These are phyloP conservation scores for Saccharum officinarum DNA, from an alignment of 176 grass and related monocot genomes.

Conservation along the genomic window DNA sequence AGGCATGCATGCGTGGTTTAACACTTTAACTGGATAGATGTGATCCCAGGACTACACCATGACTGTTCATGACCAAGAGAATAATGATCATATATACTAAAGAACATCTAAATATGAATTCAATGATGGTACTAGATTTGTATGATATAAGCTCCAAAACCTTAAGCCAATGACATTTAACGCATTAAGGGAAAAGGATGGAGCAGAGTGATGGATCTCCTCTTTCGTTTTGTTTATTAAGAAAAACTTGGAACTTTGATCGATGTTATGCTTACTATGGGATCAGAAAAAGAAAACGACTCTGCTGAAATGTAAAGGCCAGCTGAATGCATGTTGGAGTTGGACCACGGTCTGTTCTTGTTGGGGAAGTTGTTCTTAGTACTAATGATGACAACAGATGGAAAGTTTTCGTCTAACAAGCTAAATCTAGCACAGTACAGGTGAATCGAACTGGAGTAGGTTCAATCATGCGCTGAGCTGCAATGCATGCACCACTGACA, in stretches of 20 bases:
- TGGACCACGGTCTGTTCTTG: slow-evolving; percentile 15
- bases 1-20: background rate
- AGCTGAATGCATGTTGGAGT: slow-evolving; percentile 24
- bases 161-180: background rate
- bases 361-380: slow-evolving; percentile 4
- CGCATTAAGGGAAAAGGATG: too few relatives aligned
- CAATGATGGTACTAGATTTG: background rate
- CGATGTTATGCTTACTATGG: background rate
- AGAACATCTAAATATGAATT: background rate
- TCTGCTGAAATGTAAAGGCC: background rate
- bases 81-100: background rate
- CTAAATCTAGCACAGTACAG: slow-evolving; percentile 4
- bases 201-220: background rate
- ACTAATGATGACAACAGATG: slow-evolving; percentile 6
- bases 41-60: background rate
- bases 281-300: background rate
- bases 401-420: background rate
- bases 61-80: background rate
- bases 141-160: too few relatives aligned
- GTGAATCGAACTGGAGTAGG: slow-evolving; percentile 8
- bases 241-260: background rate
- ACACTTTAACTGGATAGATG: background rate
- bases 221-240: background rate
- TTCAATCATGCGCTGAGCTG: background rate
- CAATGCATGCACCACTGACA: slow-evolving; percentile 6